Evolutionary conservation across 176 grass and related monocot species (phyloP).

Genomic region (Otatea glauca): DNA sequence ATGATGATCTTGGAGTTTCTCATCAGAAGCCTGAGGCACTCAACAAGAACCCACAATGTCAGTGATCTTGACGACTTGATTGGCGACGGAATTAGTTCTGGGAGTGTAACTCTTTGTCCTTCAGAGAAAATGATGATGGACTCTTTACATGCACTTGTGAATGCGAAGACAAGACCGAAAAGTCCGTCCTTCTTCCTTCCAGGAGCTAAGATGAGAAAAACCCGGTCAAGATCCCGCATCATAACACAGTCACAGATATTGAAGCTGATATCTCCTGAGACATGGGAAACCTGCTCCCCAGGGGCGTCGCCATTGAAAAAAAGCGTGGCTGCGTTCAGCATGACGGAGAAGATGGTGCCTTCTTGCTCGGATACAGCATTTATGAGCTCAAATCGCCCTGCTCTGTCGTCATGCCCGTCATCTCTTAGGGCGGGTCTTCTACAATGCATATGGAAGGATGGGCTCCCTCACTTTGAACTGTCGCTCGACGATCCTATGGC

Average conservation of each 20-base stretch:
- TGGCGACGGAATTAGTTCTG: conserved; percentile 38
- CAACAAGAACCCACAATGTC: conserved; percentile 61
- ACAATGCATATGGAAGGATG: conserved; percentile 68
- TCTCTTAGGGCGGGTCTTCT: conserved; percentile 65
- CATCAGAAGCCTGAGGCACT: conserved; percentile 64
- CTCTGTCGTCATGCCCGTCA: conserved; percentile 38
- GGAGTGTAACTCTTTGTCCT: conserved; percentile 46
- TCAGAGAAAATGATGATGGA: conserved; percentile 67
- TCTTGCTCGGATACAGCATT: conserved; percentile 43
- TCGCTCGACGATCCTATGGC: conserved; percentile 51
- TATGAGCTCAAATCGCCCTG: conserved; percentile 29
- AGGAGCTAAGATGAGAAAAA: conserved; percentile 46
- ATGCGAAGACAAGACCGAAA: conserved; percentile 47
- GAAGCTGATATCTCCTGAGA: conserved; percentile 51
- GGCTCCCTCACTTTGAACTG: conserved; percentile 67
- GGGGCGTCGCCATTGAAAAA: conserved; percentile 23
- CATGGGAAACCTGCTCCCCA: conserved; percentile 45
- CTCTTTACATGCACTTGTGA: conserved; percentile 58
- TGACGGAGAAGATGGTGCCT: conserved; percentile 29
- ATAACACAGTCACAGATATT: conserved; percentile 57
- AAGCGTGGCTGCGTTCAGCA: neutral
- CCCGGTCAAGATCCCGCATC: conserved; percentile 42
- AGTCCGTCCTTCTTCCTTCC: conserved; percentile 46
- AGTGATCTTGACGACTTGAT: conserved; percentile 69
- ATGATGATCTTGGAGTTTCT: conserved; percentile 68